These are phyloP conservation scores for Blastocystis hominis DNA, from an alignment of 352 stramenopile species.

Conservation along the genomic window DNA sequence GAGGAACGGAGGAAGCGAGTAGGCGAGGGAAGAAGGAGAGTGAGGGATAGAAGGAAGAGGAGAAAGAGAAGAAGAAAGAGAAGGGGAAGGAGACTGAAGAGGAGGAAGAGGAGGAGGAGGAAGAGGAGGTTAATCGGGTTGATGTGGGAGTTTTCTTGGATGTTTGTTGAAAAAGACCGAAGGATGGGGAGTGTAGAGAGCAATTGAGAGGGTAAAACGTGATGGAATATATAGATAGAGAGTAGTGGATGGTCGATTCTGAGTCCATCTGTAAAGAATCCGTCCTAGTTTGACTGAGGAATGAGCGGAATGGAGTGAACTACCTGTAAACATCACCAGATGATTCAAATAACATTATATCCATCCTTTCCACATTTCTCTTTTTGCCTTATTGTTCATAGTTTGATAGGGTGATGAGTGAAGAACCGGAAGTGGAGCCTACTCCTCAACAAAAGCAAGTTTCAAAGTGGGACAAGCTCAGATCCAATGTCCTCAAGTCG, in stretches of 20 bases:
- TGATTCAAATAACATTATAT: too few relatives aligned
- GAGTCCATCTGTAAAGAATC: too few relatives aligned
- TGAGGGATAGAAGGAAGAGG: not conserved
- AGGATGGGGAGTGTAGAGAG: too few relatives aligned
- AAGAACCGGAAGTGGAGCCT: not conserved
- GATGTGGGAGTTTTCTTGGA: not conserved
- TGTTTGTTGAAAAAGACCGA: conserved; percentile 23
- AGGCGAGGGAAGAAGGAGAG: not conserved
- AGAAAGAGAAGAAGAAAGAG: not conserved
- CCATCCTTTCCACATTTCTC: too few relatives aligned
- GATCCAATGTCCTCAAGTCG: not conserved
- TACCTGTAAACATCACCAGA: too few relatives aligned
- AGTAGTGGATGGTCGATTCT: too few relatives aligned
- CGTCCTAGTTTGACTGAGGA: too few relatives aligned
- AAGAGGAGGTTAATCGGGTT: not conserved
- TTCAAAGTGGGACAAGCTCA: conserved; percentile 7
- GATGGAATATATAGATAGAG: too few relatives aligned
- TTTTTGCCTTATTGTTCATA: too few relatives aligned
- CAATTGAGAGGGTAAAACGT: too few relatives aligned
- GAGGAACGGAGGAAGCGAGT: not conserved
- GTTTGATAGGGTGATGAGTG: not conserved
- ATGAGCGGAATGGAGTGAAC: too few relatives aligned
- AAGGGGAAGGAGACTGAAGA: not conserved
- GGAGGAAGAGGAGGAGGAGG: not conserved
- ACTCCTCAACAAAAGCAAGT: not conserved